A percentile compares a stretch with the other conserved stretches of the same genome.
phyloP scores from a whole-genome alignment of 78 protist genomes.

The Monosiga brevicollis region DNA sequence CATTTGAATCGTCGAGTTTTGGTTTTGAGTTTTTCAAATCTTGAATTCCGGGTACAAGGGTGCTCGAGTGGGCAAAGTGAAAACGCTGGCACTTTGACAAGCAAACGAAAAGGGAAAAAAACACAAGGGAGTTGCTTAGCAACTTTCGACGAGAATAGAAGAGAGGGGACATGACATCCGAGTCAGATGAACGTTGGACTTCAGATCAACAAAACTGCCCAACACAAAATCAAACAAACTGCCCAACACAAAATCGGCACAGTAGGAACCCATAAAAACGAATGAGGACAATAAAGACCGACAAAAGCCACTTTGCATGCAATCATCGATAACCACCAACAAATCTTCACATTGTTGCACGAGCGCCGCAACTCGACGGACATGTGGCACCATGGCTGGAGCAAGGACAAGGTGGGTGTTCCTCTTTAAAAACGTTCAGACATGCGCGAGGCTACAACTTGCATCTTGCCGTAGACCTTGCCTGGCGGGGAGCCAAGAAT shows the following conservation, averaged over 20 bases:
- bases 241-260: neutral
- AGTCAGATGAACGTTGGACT: neutral
- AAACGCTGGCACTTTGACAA: neutral
- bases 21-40: too few relatives aligned
- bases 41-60: neutral
- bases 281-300: too few relatives aligned
- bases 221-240: neutral
- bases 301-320: too few relatives aligned
- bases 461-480: neutral
- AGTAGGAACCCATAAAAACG: neutral
- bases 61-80: neutral
- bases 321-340: too few relatives aligned
- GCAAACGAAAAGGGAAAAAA: neutral
- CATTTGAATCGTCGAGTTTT: neutral
- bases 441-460: neutral
- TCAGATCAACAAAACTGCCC: neutral
- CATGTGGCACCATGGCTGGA: too few relatives aligned
- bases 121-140: neutral
- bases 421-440: neutral
- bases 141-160: neutral
- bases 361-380: too few relatives aligned
- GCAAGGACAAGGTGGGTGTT: too few relatives aligned
- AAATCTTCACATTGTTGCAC: too few relatives aligned
- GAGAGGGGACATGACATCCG: neutral
- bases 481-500: slow-evolving; percentile 65